Evolutionary conservation across 2,329 filamentous ascomycete genomes (phyloP).

Genomic region (Waltergamsia citrina): DNA sequence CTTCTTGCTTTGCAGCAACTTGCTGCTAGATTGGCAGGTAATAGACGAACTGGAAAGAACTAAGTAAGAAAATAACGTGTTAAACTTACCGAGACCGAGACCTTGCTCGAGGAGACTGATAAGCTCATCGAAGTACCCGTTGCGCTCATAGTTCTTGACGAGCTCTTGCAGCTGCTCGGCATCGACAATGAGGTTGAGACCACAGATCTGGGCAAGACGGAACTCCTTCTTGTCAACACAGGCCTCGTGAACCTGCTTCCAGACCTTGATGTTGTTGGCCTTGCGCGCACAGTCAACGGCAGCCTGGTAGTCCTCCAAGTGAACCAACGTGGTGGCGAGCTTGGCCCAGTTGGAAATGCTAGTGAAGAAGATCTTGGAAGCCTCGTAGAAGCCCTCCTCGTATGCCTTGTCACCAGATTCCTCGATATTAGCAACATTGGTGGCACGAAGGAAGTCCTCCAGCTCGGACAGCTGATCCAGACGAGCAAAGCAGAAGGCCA

Average conservation of each 20-base stretch:
- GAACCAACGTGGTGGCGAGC: conserved; percentile 93
- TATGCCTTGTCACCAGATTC: conserved; percentile 98
- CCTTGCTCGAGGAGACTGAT: conserved; percentile 91
- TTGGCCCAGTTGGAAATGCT: conserved; percentile 99
- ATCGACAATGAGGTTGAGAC: conserved; percentile 95
- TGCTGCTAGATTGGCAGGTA: too few species aligned
- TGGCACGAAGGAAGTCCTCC: conserved; percentile 88
- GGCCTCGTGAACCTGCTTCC: conserved; percentile 96
- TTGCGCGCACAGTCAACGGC: conserved; percentile 97
- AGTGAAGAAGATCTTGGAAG: conserved; percentile 96
- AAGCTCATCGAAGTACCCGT: conserved; percentile 97
- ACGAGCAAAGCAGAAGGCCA: conserved; percentile 89
- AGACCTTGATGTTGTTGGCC: conserved; percentile 98
- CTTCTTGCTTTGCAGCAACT: too few species aligned
- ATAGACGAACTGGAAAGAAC: too few species aligned
- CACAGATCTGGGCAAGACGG: conserved; percentile 95
- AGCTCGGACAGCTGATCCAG: conserved; percentile 87
- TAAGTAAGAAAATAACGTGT: too few species aligned
- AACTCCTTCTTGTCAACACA: conserved; percentile 98
- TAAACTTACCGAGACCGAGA: conserved; percentile 78
- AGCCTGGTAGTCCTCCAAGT: conserved; percentile 92
- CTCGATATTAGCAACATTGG: conserved; percentile 93
- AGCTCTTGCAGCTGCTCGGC: conserved; percentile 89
- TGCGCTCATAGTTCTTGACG: conserved; percentile 92
- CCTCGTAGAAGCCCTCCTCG: conserved; percentile 86